Evolutionary conservation across 2,329 filamentous ascomycete species (phyloP), one percentile per base, ranked within the genome.

Genomic region (Knoxdaviesia capensis): DNA sequence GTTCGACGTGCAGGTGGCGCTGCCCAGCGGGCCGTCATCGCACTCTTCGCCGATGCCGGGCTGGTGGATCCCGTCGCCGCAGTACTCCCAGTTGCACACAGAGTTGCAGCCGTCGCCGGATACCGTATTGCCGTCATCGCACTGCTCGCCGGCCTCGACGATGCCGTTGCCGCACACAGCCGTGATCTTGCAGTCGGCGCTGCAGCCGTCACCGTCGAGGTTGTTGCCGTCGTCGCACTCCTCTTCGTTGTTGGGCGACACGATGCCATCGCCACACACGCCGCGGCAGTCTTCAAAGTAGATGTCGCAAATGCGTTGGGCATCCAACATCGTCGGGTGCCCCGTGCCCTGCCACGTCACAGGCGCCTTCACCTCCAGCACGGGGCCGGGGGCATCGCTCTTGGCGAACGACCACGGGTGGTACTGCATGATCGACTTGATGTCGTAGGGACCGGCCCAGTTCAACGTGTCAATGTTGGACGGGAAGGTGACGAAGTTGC

Each of bases 371-470:
- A 36, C 9, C 4, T 34, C 31, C 28, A 39, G 39, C 3, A 40
- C 39, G 31, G 41, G 34, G 3, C 31, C 36, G 1, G 10, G 33
- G 9, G 33, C 39, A n/a, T 28, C 31, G 20, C 9, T 11, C 10
- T 29, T 31, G n/a, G 33, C 34, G 31, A 38, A 41, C 5, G 44
- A 35, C 9, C 28, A 6, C n/a, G 34, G 31, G 6, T 37, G 34
- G 31, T 44, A 44, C 11, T 46, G 45, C 45, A 46, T 46, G 5
- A 45, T 34, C 7, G 43, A 46, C 7, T 36, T 39, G 6, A 30
- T 8, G 30, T 46, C 45, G 33, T 46, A 46, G 1, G 41, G 11
- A 29, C 38, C 38, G 6, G 28, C 31, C 32, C 6, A 31, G 30
- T 39, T 41, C 10, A 41, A 20, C 7, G 5, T 11, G 37, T 34